A percentile compares a stretch with the other conserved stretches of the same genome.
These are phyloP conservation scores for Amanita jacksonii DNA, from an alignment of 768 basidiomycete genomes.

Conservation along the genomic window DNA sequence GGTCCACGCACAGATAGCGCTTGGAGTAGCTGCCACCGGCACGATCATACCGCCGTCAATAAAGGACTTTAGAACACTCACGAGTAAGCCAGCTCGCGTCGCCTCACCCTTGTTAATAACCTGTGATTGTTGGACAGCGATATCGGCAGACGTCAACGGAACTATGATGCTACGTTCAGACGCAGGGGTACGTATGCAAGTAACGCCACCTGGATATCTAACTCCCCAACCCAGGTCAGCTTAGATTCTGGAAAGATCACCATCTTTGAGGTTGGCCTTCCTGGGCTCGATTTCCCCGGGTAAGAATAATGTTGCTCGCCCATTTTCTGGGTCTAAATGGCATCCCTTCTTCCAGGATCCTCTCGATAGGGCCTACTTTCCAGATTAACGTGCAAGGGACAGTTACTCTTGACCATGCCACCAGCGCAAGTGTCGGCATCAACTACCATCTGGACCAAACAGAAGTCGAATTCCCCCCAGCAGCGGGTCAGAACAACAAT, in stretches of 20 bases:
- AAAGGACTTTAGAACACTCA: constrained; percentile 9
- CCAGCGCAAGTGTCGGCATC: constrained; percentile 32
- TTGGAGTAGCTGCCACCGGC: constrained; percentile 33
- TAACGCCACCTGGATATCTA: too few relatives aligned
- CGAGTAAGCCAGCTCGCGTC: not conserved
- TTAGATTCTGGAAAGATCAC: constrained; percentile 33
- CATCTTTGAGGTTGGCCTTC: constrained; percentile 33
- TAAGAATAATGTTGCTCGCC: constrained; percentile 12
- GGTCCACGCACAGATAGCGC: constrained; percentile 23
- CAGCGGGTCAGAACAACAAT: constrained; percentile 15
- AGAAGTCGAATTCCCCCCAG: constrained; percentile 34
- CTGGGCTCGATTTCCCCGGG: constrained; percentile 42
- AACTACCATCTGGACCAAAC: constrained; percentile 33
- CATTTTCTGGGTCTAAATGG: not conserved
- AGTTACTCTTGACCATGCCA: constrained; percentile 25
- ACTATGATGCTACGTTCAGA: constrained; percentile 27
- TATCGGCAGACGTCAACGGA: constrained; percentile 31
- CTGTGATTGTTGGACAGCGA: constrained; percentile 9
- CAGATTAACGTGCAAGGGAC: constrained; percentile 28
- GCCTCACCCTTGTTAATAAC: not conserved
- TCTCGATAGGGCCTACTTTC: constrained; percentile 40
- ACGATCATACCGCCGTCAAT: constrained; percentile 36
- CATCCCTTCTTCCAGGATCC: constrained; percentile 21
- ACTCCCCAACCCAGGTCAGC: constrained; percentile 18
- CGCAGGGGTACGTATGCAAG: constrained; percentile 26